Conservation (phyloP, 306 rosid species). For the Hippophae rhamnoides region DNA sequence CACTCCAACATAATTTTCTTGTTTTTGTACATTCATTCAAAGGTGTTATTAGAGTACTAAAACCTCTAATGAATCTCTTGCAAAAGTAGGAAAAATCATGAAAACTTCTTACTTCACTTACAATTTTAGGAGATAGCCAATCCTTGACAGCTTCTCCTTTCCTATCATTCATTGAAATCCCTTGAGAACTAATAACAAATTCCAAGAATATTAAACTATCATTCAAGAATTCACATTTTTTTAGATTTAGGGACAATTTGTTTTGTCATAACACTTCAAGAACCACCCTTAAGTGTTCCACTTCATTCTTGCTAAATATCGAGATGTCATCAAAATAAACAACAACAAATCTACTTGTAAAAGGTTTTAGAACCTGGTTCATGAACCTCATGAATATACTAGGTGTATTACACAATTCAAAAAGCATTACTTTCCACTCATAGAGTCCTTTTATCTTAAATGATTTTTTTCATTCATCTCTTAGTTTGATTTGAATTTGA, state of each 20-base stretch:
- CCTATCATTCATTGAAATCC: neutral
- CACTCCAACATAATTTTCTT: neutral
- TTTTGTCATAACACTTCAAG: neutral
- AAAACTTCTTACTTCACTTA: neutral
- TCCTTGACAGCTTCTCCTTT: neutral
- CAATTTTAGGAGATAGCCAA: neutral
- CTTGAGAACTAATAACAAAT: neutral
- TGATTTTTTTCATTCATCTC: neutral
- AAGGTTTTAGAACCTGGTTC: neutral
- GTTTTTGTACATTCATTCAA: neutral
- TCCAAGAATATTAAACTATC: neutral
- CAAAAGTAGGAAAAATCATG: neutral
- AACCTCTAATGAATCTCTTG: neutral
- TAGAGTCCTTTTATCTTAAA: neutral
- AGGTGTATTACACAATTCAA: neutral
- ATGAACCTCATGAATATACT: neutral
- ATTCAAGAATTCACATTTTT: neutral
- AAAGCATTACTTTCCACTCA: neutral
- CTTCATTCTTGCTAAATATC: neutral
- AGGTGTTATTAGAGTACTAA: neutral
- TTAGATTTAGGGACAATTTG: neutral
- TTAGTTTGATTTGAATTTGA: neutral
- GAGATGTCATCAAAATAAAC: neutral
- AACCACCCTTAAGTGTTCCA: neutral
- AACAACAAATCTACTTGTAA: neutral